These are phyloP conservation scores for Mrakia gelida DNA, from an alignment of 768 basidiomycete genomes.

Conservation along the genomic window DNA sequence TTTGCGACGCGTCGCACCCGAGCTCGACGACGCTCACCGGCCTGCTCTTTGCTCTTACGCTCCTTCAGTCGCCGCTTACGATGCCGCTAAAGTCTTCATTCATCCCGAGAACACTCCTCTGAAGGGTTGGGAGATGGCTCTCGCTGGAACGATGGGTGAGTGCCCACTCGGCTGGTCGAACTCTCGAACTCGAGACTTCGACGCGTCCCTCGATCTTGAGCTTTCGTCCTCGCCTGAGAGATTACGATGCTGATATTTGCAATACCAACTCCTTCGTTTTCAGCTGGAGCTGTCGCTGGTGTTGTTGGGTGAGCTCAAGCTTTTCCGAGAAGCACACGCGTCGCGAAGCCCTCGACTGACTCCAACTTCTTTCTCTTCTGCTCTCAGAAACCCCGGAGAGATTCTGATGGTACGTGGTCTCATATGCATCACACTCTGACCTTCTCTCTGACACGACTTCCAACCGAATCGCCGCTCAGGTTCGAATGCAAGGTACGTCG, in stretches of 20 bases:
- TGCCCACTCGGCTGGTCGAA: background rate
- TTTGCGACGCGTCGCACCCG: slow-evolving; percentile 36
- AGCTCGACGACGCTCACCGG: background rate
- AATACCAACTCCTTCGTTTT: background rate
- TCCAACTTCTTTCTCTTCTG: background rate
- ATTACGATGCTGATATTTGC: background rate
- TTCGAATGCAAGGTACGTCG: background rate
- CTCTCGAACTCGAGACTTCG: background rate
- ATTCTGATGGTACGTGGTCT: background rate
- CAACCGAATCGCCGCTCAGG: background rate
- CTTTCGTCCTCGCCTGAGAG: too few species aligned
- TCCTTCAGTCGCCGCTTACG: slow-evolving; percentile 22
- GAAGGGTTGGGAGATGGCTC: slow-evolving; percentile 73
- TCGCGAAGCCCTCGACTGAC: background rate
- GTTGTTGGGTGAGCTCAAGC: background rate
- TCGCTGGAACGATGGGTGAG: slow-evolving; percentile 70
- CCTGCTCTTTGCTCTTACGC: too few species aligned
- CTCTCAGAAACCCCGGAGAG: slow-evolving; percentile 1
- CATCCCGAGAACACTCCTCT: slow-evolving; percentile 54
- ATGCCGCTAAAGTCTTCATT: slow-evolving; percentile 15
- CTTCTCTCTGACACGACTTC: too few species aligned
- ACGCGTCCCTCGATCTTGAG: too few species aligned
- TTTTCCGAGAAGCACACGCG: background rate
- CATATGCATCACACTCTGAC: too few species aligned
- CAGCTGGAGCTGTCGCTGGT: slow-evolving; percentile 6